These are phyloP conservation scores for Musa acuminata DNA, from an alignment of 176 grass and related monocot genomes.

Conservation along the genomic window DNA sequence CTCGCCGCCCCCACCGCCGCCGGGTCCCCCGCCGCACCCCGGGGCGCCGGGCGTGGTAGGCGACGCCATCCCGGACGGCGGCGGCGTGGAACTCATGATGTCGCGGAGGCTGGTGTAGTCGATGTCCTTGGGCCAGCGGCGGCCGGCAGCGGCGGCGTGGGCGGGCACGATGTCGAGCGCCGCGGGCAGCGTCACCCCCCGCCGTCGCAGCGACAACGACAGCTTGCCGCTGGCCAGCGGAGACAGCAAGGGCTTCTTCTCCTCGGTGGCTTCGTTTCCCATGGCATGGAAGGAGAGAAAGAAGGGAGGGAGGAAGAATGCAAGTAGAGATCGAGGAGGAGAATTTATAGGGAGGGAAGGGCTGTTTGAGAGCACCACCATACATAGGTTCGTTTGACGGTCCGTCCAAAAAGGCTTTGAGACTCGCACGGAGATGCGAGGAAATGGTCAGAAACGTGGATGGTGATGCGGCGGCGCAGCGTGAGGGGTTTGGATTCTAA, in stretches of 20 bases:
- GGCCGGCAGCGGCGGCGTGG: not conserved
- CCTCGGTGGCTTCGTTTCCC: not conserved
- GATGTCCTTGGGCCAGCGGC: not conserved
- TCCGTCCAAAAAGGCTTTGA: no score
- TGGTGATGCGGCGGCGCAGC: no score
- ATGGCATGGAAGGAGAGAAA: not conserved
- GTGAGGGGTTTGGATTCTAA: no score
- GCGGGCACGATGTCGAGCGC: not conserved
- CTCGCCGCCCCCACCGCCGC: not conserved
- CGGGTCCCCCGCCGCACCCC: not conserved
- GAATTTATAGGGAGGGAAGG: not conserved
- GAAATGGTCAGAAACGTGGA: no score
- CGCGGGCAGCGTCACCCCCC: not conserved
- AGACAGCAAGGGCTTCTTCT: not conserved
- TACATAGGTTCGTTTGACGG: no score
- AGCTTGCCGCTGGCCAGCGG: not conserved
- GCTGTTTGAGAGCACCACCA: no score
- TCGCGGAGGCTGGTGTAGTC: constrained; percentile 37
- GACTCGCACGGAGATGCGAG: no score
- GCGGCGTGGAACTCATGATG: not conserved
- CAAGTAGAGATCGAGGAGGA: not conserved
- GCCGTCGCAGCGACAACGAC: not conserved
- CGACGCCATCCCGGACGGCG: not conserved
- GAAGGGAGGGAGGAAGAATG: not conserved
- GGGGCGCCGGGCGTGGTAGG: not conserved